phyloP scores from a whole-genome alignment of 2,329 filamentous ascomycete species.

The Grosmannia clavigera region DNA sequence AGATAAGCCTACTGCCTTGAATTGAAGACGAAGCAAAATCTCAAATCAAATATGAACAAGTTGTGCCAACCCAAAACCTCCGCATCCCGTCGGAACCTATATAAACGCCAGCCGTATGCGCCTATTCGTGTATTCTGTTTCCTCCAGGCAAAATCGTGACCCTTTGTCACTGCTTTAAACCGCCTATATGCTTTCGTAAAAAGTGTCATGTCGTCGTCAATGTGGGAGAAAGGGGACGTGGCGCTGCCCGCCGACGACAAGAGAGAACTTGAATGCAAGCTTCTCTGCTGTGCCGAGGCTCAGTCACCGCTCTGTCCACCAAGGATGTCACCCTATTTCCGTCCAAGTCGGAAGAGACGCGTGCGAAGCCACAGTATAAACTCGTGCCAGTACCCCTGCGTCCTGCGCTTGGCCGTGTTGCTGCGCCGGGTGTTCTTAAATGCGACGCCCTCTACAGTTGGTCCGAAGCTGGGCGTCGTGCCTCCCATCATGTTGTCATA shows the following conservation, averaged over 20 bases:
- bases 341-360: constrained; percentile 26
- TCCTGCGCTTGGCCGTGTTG: constrained; percentile 44
- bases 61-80: background rate
- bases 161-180: background rate
- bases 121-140: constrained; percentile 1
- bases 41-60: background rate
- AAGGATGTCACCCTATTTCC: constrained; percentile 5
- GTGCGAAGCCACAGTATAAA: constrained; percentile 54
- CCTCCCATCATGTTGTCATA: constrained; percentile 30
- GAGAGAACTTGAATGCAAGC: background rate
- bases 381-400: constrained; percentile 47
- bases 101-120: background rate
- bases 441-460: constrained; percentile 28
- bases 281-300: background rate
- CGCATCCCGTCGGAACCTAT: background rate
- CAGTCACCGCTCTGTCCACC: background rate
- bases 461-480: constrained; percentile 20
- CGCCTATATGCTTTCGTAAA: constrained; percentile 4
- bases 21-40: background rate
- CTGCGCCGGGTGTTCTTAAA: constrained; percentile 31
- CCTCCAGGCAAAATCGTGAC: background rate
- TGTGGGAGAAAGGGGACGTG: background rate
- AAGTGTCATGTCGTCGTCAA: constrained; percentile 5
- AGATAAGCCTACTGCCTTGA: background rate
- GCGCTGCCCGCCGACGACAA: background rate